A percentile compares a stretch with the other conserved stretches of the same genome.
phyloP scores from a whole-genome alignment of 768 basidiomycete species.

The Lyophyllum shimeji region DNA sequence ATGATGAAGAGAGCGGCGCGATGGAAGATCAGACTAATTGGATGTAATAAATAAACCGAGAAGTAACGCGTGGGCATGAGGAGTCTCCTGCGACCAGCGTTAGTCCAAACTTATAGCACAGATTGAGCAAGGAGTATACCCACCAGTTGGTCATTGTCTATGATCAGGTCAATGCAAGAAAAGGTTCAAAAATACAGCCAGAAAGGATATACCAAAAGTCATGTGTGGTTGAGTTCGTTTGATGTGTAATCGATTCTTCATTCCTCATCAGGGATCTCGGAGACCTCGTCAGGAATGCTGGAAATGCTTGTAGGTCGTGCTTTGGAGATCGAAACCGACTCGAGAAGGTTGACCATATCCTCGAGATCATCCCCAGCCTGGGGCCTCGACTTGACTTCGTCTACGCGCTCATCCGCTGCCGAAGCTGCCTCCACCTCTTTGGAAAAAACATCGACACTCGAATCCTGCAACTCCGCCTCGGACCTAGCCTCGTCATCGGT shows the following conservation, averaged over 20 bases:
- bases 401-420: conserved; percentile 16
- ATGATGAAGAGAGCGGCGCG: not conserved
- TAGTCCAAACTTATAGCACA: not conserved
- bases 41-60: conserved; percentile 1
- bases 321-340: conserved; percentile 40
- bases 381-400: conserved; percentile 14
- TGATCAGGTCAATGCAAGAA: not conserved
- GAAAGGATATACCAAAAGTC: not conserved
- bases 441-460: not conserved
- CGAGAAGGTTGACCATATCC: conserved; percentile 67
- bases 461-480: conserved; percentile 1
- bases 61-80: not conserved
- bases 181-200: not conserved
- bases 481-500: not conserved
- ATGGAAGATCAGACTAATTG: not conserved
- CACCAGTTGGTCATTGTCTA: conserved; percentile 1
- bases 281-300: conserved; percentile 54
- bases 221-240: not conserved
- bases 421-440: conserved; percentile 5
- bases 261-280: conserved; percentile 56
- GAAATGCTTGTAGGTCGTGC: conserved; percentile 40
- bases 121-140: not conserved
- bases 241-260: conserved; percentile 23
- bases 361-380: conserved; percentile 47
- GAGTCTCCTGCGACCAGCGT: not conserved